Evolutionary conservation across 306 rosid species (phyloP).

Genomic region (cucumber (Cucumis sativus)): Cucumber_9930_V3 NC_026658.2:26076001-26076500

Average conservation of each 20-base stretch:
- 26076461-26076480: too few species aligned
- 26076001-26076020: not conserved
- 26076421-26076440: too few species aligned
- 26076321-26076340: too few species aligned
- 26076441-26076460: too few species aligned
- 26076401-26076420: too few species aligned
- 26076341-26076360: too few species aligned
- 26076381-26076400: too few species aligned
- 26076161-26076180: not conserved
- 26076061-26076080: not conserved
- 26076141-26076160: not conserved
- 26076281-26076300: too few species aligned
- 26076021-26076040: not conserved
- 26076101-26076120: not conserved
- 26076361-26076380: too few species aligned
- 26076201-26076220: not conserved
- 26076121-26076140: not conserved
- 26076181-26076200: not conserved
- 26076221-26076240: not conserved
- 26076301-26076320: too few species aligned
- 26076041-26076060: not conserved
- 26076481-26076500: too few species aligned
- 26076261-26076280: not conserved
- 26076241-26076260: not conserved
- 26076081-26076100: not conserved